These are phyloP conservation scores for Ilyonectria sp. DNA, from an alignment of 2,329 filamentous ascomycete genomes.

Conservation along the genomic window DNA sequence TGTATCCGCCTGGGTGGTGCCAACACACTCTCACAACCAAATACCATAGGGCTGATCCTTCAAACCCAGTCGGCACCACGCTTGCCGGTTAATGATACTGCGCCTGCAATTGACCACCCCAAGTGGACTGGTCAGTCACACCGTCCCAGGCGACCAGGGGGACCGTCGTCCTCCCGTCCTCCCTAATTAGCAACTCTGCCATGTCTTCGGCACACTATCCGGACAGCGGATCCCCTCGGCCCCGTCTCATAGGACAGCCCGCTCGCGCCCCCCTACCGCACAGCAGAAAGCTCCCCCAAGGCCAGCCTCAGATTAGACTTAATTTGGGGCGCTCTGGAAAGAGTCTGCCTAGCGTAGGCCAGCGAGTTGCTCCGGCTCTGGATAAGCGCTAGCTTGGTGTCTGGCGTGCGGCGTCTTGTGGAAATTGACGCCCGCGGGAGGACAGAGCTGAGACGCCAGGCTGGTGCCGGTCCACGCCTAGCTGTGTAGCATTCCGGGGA, in stretches of 20 bases:
- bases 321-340: constrained; percentile 2
- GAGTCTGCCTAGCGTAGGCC: constrained; percentile 20
- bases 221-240: not conserved
- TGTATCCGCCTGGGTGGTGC: not conserved
- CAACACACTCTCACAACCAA: not conserved
- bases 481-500: constrained; percentile 24
- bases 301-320: constrained; percentile 18
- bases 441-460: constrained; percentile 19
- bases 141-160: not conserved
- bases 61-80: not conserved
- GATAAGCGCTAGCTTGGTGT: constrained; percentile 27
- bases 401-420: constrained; percentile 11
- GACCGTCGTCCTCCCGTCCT: not conserved
- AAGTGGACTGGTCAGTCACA: not conserved
- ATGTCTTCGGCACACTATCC: not conserved
- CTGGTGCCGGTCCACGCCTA: not conserved
- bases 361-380: constrained; percentile 24
- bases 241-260: not conserved
- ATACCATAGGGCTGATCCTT: constrained; percentile 9
- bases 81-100: not conserved
- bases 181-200: not conserved
- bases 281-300: not conserved
- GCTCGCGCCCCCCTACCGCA: not conserved
- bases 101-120: not conserved
- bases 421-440: constrained; percentile 22